phyloP scores from a whole-genome alignment of 2,329 filamentous ascomycete genomes.

The Neospermospora avenae region DNA sequence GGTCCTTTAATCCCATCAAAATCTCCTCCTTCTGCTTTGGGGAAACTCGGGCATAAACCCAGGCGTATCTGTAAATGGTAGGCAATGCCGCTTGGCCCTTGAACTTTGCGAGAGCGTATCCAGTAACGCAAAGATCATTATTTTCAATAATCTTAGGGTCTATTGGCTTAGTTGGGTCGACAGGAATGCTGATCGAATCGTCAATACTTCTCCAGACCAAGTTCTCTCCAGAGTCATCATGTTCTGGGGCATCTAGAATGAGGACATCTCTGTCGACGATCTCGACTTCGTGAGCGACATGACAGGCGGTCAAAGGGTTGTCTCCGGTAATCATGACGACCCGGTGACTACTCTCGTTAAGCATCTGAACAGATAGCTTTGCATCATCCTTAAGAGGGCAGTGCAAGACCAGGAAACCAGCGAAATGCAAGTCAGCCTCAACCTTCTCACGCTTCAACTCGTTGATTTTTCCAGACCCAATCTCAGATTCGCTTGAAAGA shows the following conservation, averaged over 20 bases:
- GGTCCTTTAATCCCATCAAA: slow-evolving; percentile 90
- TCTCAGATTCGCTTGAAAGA: slow-evolving; percentile 74
- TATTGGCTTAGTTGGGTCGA: slow-evolving; percentile 77
- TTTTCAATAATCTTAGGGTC: slow-evolving; percentile 75
- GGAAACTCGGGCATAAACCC: slow-evolving; percentile 97
- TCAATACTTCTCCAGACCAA: slow-evolving; percentile 95
- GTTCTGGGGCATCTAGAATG: slow-evolving; percentile 91
- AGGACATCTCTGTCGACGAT: slow-evolving; percentile 95
- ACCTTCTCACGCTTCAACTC: slow-evolving; percentile 91
- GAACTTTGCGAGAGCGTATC: slow-evolving; percentile 88
- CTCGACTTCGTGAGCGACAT: slow-evolving; percentile 92
- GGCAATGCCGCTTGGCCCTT: slow-evolving; percentile 74
- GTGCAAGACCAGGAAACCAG: slow-evolving; percentile 92
- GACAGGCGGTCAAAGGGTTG: slow-evolving; percentile 92
- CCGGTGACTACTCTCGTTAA: slow-evolving; percentile 97
- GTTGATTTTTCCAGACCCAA: slow-evolving; percentile 83
- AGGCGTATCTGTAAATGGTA: slow-evolving; percentile 80
- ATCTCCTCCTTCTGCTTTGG: slow-evolving; percentile 99
- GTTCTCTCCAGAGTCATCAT: slow-evolving; percentile 75
- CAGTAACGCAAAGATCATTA: slow-evolving; percentile 94
- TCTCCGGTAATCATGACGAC: slow-evolving; percentile 99
- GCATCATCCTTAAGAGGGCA: slow-evolving; percentile 96
- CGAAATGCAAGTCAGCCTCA: slow-evolving; percentile 80
- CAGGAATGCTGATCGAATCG: slow-evolving; percentile 80
- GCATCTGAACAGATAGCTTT: slow-evolving; percentile 88